These are phyloP conservation scores for Thelonectria olida DNA, from an alignment of 2,329 filamentous ascomycete species.

Conservation along the genomic window DNA sequence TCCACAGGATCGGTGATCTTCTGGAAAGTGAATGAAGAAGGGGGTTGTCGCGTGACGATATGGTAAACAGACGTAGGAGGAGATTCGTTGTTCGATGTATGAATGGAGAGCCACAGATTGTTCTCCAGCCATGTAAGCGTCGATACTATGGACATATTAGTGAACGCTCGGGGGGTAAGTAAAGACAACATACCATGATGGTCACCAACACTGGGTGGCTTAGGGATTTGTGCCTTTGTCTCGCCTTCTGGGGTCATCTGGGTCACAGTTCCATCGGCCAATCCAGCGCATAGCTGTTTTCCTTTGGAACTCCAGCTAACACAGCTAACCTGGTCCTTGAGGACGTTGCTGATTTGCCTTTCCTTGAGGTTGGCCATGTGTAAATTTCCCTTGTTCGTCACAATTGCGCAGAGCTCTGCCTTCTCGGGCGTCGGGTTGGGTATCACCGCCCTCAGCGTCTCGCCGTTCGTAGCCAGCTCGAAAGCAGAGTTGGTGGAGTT, in stretches of 20 bases:
- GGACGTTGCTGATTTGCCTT: slow-evolving; percentile 66
- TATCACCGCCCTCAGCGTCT: slow-evolving; percentile 75
- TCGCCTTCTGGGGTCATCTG: slow-evolving; percentile 87
- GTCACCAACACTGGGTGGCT: slow-evolving; percentile 73
- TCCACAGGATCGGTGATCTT: slow-evolving; percentile 79
- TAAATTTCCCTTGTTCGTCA: slow-evolving; percentile 83
- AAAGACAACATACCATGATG: slow-evolving; percentile 69
- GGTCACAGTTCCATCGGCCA: slow-evolving; percentile 79
- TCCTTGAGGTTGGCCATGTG: slow-evolving; percentile 84
- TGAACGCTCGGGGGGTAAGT: neutral
- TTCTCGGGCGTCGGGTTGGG: slow-evolving; percentile 83
- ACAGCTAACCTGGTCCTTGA: slow-evolving; percentile 82
- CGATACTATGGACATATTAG: slow-evolving; percentile 64
- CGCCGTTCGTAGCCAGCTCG: slow-evolving; percentile 79
- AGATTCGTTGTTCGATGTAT: slow-evolving; percentile 71
- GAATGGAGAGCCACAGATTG: slow-evolving; percentile 81
- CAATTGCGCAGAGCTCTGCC: slow-evolving; percentile 80
- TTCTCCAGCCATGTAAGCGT: slow-evolving; percentile 91
- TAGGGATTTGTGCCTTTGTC: slow-evolving; percentile 80
- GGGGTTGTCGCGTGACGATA: slow-evolving; percentile 74
- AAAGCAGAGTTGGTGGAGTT: slow-evolving; percentile 75
- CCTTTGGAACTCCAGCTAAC: slow-evolving; percentile 92
- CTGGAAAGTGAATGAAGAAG: slow-evolving; percentile 73
- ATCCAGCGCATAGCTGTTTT: slow-evolving; percentile 89
- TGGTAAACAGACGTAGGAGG: slow-evolving; percentile 77